phyloP scores from a whole-genome alignment of 176 grass and related monocot species.

The Phyllostachys edulis region DNA sequence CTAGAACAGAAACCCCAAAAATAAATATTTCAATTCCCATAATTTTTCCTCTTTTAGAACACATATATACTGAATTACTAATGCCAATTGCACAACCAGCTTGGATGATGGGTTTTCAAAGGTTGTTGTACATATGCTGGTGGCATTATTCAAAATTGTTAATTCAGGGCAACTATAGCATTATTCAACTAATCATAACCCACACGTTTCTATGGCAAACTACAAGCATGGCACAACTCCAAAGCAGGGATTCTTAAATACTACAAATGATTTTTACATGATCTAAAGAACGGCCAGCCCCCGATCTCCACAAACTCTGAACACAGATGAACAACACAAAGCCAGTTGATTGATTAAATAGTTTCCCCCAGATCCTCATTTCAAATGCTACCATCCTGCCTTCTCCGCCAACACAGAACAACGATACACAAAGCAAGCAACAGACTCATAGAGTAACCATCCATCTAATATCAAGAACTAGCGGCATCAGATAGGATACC shows the following conservation, averaged over 20 bases:
- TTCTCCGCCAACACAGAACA: neutral
- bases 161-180: neutral
- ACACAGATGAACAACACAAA: constrained; percentile 21
- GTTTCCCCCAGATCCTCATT: neutral
- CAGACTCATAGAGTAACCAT: neutral
- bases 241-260: neutral
- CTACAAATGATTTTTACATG: constrained; percentile 19
- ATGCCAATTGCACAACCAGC: neutral
- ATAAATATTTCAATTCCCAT: neutral
- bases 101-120: neutral
- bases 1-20: neutral
- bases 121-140: neutral
- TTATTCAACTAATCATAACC: neutral
- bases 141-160: neutral
- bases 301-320: neutral
- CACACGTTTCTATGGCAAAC: neutral
- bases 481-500: constrained; percentile 76
- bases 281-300: neutral
- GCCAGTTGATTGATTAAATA: constrained; percentile 12
- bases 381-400: neutral
- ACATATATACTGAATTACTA: neutral
- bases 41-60: neutral
- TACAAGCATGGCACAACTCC: neutral
- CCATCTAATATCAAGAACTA: constrained; percentile 31
- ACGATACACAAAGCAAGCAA: neutral